These are phyloP conservation scores for Rhinocladiella mackenziei DNA, from an alignment of 2,329 filamentous ascomycete species.

Conservation along the genomic window DNA sequence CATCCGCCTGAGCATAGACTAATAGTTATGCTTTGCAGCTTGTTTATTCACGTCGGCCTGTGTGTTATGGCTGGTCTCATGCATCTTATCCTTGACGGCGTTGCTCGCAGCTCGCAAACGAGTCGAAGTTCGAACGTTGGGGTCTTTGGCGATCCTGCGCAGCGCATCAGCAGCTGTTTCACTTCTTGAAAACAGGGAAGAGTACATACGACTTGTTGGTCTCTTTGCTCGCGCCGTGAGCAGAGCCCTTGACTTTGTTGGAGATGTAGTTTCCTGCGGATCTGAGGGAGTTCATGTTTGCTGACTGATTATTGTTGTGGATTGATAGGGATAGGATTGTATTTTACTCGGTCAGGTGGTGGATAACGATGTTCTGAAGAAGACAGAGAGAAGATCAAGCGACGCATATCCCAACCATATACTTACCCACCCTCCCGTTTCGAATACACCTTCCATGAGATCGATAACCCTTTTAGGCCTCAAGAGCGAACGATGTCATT, in stretches of 20 bases:
- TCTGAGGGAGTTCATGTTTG: constrained; percentile 23
- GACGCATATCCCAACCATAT: no score
- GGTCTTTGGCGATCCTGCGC: constrained; percentile 25
- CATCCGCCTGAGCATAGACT: not conserved
- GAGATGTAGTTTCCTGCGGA: constrained; percentile 21
- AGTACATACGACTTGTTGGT: constrained; percentile 23
- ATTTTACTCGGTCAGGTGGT: not conserved
- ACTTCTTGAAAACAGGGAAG: not conserved
- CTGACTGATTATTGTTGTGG: not conserved
- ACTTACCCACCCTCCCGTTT: not conserved
- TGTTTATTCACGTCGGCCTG: constrained; percentile 22
- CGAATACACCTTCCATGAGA: not conserved
- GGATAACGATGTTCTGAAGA: not conserved
- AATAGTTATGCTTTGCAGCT: constrained; percentile 25
- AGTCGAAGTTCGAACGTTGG: constrained; percentile 20
- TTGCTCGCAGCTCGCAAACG: constrained; percentile 23
- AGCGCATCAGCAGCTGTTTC: no score
- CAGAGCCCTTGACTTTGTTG: constrained; percentile 22
- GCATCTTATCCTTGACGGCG: constrained; percentile 22
- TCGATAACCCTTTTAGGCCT: not conserved
- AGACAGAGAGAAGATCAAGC: not conserved
- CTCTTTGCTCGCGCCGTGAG: constrained; percentile 22
- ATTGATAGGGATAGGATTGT: not conserved
- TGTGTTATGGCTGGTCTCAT: constrained; percentile 22
- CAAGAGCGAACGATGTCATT: constrained; percentile 9